A percentile compares a stretch with the other conserved stretches of the same genome.
Evolutionary conservation across 1,284 basidiomycete species (phyloP).

Genomic region (Hypsizygus ulmarius): DNA sequence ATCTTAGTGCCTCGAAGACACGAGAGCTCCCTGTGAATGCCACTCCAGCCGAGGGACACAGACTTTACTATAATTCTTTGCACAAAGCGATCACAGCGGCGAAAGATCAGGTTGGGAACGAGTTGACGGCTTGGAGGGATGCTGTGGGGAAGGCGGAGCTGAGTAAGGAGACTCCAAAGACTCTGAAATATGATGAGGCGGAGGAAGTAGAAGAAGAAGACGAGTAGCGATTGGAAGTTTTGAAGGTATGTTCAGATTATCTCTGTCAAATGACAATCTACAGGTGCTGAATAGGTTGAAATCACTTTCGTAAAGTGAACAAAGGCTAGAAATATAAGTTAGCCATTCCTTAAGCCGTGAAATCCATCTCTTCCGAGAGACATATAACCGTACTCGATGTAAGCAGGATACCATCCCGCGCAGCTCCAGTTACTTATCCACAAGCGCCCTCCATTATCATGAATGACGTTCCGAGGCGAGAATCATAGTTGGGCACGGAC

Average conservation of each 20-base stretch:
- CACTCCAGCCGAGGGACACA: constrained; percentile 25
- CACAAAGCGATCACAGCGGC: constrained; percentile 49
- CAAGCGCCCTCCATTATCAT: too few relatives aligned
- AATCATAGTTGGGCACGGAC: too few relatives aligned
- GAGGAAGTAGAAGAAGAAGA: constrained; percentile 38
- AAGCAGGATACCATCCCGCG: too few relatives aligned
- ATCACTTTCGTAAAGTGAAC: too few relatives aligned
- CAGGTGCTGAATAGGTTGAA: too few relatives aligned
- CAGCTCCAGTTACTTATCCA: too few relatives aligned
- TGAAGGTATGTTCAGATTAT: constrained; percentile 5
- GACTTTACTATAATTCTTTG: constrained; percentile 51
- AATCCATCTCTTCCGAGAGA: too few relatives aligned
- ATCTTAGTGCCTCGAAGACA: constrained; percentile 30
- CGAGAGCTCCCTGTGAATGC: constrained; percentile 36
- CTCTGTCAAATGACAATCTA: too few relatives aligned
- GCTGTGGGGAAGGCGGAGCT: constrained; percentile 59
- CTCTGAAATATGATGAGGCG: constrained; percentile 37
- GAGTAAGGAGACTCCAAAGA: constrained; percentile 46
- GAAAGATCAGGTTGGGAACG: constrained; percentile 52
- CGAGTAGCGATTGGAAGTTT: constrained; percentile 10
- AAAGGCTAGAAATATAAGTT: too few relatives aligned
- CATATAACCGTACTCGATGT: too few relatives aligned
- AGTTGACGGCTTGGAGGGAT: constrained; percentile 69
- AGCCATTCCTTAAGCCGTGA: too few relatives aligned
- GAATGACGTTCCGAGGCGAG: too few relatives aligned